Base-by-base conservation (phyloP, 176 grass and related monocot genomes). In the Oryza brachyantha region DNA sequence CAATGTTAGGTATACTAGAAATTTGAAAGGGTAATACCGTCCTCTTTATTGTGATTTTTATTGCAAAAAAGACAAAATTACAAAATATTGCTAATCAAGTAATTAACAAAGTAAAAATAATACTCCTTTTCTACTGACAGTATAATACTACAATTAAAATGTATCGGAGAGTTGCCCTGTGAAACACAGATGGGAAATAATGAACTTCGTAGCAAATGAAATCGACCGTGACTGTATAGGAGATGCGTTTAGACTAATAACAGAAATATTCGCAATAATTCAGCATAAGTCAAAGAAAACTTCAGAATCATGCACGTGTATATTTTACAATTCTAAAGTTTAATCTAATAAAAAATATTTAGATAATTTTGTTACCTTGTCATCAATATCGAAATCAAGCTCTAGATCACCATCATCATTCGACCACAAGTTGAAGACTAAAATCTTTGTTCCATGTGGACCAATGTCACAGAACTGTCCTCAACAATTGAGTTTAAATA, bases 361-460 rank as follows among this genome's bases (percentile, higher is more conserved):
- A 73, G 66, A 31, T 61, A 61, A 35, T 68, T 36, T 69, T 32
- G 28, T 75, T 86, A 88, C 93, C 82, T 90, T 70, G 29, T 64
- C 36, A n/a, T 52, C 7, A 27, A 77, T 80, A 48, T 81, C 78
- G 81, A 97, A 93, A 79, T 97, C 88, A 2, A 97, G 90, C 82
- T 97, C 93, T 72, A 93, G 61, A 67, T 91, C 55, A 65, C 93
- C 86, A 34, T 70, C 39, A 19, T 93, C 90, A 64, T 87, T 93
- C 25, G 67, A 81, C 93, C 93, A 97, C 75, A 93, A 41, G 81
- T 93, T 97, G 77, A 84, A 93, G 16, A 97, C 88, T 58, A 93
- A 79, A 89, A 97, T 89, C 83, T 90, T 97, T 66, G 93, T 93
- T 17, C 93, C 93, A 84, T 91, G 88, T 66, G 76, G 68, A 32